Evolutionary conservation across 2,329 filamentous ascomycete genomes (phyloP), one percentile per base, ranked within the genome.

Genomic region (Calonectria leucothoes): DNA sequence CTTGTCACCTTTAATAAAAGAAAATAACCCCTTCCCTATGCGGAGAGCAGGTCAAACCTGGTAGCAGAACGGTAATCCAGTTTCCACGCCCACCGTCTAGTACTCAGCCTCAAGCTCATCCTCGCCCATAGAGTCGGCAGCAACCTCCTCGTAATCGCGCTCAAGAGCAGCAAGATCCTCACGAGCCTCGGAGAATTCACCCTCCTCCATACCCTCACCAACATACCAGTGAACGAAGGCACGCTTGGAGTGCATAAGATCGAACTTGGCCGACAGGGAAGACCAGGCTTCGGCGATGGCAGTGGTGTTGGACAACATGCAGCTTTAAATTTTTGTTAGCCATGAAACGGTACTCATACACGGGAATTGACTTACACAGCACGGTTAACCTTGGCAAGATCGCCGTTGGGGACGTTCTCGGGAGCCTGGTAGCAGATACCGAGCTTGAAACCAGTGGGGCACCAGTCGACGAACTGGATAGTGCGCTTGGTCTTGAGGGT

Each of bases 211-310:
- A 93, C 97, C 97, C 91, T 98, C 97, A 89, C 97, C 97, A 84
- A 99, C 97, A 83, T 98, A 99, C 97, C 97, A 99, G 90, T 99
- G 97, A 78, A 99, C 97, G 89, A 99, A 99, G 76, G 97, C 97
- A 90, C 97, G 97, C 94, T 99, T 99, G 87, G 95, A 97, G 93
- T 98, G 98, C 97, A 99, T 99, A 86, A 99, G 95, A 85, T 99
- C 97, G 90, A 99, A 99, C 90, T 99, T 99, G 92, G 94, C 92
- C 75, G 95, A 97, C 78, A 99, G 92, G 79, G 95, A 95, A 77
- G 94, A 96, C 97, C 97, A 99, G 77, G 97, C 97, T 89, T 98
- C 96, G 83, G 96, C 94, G 83, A 99, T 99, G 83, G 97, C 96
- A 67, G 97, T 99, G 82, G 97, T 99, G 92, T 99, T 97, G 88